Base-by-base conservation (phyloP, 805 yeast species). In the Myxozyma vanderwaltii region DNA sequence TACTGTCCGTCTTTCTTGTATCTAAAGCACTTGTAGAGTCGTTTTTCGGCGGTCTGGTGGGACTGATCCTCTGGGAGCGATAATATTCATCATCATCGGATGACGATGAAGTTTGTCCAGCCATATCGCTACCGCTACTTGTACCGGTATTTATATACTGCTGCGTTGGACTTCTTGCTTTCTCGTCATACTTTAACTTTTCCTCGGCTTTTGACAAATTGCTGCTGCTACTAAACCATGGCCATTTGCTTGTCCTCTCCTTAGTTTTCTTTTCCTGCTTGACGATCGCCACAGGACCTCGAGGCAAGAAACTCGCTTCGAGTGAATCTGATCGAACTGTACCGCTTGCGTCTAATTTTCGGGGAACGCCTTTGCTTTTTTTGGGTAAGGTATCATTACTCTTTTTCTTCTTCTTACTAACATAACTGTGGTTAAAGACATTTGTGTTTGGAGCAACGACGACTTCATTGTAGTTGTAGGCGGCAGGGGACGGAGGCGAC, bases 401-500 rank as follows among this genome's bases (percentile, higher is more conserved):
- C n/a, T n/a, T n/a, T 24, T 35, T 43, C 36, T 38, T 53, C 33
- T 38, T 54, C 49, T 33, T 48, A 29, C 31, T 47, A 23, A 27
- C 13, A 33, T 36, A 36, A 29, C 33, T 36, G 46, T 45, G 44
- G 46, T 36, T 53, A 27, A 48, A 35, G 7, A 38, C 52, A 26
- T 35, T 48, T 33, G 41, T 48, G 10, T 46, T 46, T 39, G 50
- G 50, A 35, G 50, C 50, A n/a, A 46, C 26, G 10, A 46, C 50
- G n/a, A 46, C 50, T n/a, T 46, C 50, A n/a, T 24, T 24, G 38
- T 38, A 39, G 6, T 21, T 23, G 23, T 38, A 27, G 24, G 51
- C 31, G n/a, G 44, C 35, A n/a, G 63, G 61, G 44, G 63, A 59
- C 1, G 64, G 61, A 38, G 64, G 64, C 13, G 60, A 51, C 35